Evolutionary conservation across 148 eudicot species (phyloP), one percentile per base, ranked within the genome.

Genomic region (Rhododendron simsii): DNA sequence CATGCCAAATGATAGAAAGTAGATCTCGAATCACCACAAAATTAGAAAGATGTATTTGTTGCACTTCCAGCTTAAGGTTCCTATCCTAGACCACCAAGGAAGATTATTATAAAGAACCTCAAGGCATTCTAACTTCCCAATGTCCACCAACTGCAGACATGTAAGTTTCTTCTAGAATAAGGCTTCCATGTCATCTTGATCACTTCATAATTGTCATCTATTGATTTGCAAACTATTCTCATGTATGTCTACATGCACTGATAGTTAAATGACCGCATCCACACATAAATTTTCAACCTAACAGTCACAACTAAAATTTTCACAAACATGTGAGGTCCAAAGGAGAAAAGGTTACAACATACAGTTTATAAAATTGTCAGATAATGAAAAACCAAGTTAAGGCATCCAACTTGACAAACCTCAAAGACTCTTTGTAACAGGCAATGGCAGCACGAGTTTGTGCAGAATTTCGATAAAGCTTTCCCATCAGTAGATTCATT

Each of bases 401-500:
- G 86, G 63, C 28, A 83, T 82, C 86, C 85, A 63, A 67, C 20
- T 61, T 30, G 61, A 89, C 92, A 87, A 90, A 96, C 99, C 98
- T 96, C 87, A 96, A 90, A 87, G 96, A 96, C 87, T 96, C 99
- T 89, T 93, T 96, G 87, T 89, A 96, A 90, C 98, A 94, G 79
- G 92, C 90, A 92, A 92, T 83, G 67, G 99, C 96, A 30, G 98
- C 90, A 84, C 99, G 98, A 77, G 85, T 90, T 86, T 96, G 99
- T 76, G 91, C 90, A 86, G 96, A 90, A 93, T 85, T 89, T 59
- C 98, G 91, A 86, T 95, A 95, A 80, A 96, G 96, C 90, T 94
- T 95, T 85, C 98, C 99, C 98, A 94, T 92, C 96, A 94, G 69
- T 41, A 96, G 88, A 90, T 91, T 92, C 98, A 96, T 96, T 81